phyloP scores from a whole-genome alignment of 202 grass and related monocot genomes.

The Tripidium arundinaceum region DNA sequence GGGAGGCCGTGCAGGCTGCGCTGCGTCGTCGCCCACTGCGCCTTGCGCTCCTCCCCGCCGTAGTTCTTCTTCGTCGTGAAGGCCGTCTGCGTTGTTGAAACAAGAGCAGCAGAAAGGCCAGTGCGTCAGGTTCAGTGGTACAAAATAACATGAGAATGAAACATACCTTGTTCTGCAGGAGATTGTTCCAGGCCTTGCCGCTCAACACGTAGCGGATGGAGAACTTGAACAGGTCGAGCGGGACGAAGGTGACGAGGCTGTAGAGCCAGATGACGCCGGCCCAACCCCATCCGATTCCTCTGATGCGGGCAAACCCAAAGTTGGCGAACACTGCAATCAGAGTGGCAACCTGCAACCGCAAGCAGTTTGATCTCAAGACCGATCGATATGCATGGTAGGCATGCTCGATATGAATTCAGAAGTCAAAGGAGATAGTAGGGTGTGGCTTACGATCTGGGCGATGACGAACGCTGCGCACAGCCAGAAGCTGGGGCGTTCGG shows the following conservation, averaged over 20 bases:
- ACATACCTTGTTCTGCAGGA: slow-evolving; percentile 57
- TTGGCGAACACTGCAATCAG: slow-evolving; percentile 45
- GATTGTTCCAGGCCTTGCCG: slow-evolving; percentile 56
- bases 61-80: slow-evolving; percentile 76
- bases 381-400: not conserved
- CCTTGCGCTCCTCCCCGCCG: slow-evolving; percentile 55
- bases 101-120: not conserved
- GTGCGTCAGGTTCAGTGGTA: not conserved
- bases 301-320: slow-evolving; percentile 36
- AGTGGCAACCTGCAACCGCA: slow-evolving; percentile 45
- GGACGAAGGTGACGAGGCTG: slow-evolving; percentile 48
- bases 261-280: slow-evolving; percentile 70
- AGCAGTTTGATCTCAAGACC: not conserved
- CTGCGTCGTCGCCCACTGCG: slow-evolving; percentile 63
- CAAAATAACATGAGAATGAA: too few species aligned
- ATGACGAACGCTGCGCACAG: slow-evolving; percentile 42
- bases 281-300: slow-evolving; percentile 61
- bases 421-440: not conserved
- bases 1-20: slow-evolving; percentile 65
- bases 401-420: not conserved
- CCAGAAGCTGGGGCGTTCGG: slow-evolving; percentile 43
- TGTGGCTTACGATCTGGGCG: slow-evolving; percentile 50
- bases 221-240: slow-evolving; percentile 71
- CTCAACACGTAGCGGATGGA: slow-evolving; percentile 52
- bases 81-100: slow-evolving; percentile 31